Percentiles rank a stretch among this genome's conserved stretches.
These are phyloP conservation scores for Pseudozyma pruni DNA, from an alignment of 1,284 basidiomycete species.

Conservation along the genomic window DNA sequence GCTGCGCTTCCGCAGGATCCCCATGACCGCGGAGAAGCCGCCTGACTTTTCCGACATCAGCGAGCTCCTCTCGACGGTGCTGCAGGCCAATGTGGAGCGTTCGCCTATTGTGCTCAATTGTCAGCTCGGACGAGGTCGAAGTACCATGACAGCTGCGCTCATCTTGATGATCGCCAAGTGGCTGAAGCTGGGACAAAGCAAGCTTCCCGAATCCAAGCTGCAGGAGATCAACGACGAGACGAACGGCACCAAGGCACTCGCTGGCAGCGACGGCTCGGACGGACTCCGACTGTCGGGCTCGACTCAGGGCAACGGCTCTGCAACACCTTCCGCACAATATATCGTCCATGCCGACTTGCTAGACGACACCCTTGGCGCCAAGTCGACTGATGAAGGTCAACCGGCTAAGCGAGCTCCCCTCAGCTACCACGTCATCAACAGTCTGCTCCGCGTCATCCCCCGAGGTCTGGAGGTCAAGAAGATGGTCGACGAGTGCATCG, in stretches of 20 bases:
- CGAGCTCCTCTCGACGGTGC: conserved; percentile 81
- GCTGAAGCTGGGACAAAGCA: conserved; percentile 70
- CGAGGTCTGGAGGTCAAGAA: conserved; percentile 87
- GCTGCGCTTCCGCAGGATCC: conserved; percentile 84
- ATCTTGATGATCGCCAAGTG: conserved; percentile 87
- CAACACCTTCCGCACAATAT: conserved; percentile 24
- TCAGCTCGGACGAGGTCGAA: conserved; percentile 93
- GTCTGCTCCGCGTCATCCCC: conserved; percentile 86
- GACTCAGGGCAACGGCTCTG: conserved; percentile 20
- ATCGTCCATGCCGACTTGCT: conserved; percentile 37
- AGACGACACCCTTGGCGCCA: conserved; percentile 9
- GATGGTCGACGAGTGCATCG: conserved; percentile 89
- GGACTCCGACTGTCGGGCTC: conserved; percentile 19
- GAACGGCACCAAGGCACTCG: not conserved
- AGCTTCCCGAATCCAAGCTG: conserved; percentile 63
- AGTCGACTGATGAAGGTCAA: conserved; percentile 1
- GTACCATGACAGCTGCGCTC: conserved; percentile 87
- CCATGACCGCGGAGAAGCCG: conserved; percentile 80
- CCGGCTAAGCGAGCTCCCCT: conserved; percentile 41
- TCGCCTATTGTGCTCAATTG: conserved; percentile 91
- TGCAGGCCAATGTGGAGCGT: conserved; percentile 78
- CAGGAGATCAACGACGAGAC: conserved; percentile 27
- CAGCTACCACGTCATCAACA: conserved; percentile 76
- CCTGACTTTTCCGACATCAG: conserved; percentile 67
- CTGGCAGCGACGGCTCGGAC: conserved; percentile 4